These are phyloP conservation scores for Athelia sp. DNA, from an alignment of 1,284 basidiomycete species.

Conservation along the genomic window DNA sequence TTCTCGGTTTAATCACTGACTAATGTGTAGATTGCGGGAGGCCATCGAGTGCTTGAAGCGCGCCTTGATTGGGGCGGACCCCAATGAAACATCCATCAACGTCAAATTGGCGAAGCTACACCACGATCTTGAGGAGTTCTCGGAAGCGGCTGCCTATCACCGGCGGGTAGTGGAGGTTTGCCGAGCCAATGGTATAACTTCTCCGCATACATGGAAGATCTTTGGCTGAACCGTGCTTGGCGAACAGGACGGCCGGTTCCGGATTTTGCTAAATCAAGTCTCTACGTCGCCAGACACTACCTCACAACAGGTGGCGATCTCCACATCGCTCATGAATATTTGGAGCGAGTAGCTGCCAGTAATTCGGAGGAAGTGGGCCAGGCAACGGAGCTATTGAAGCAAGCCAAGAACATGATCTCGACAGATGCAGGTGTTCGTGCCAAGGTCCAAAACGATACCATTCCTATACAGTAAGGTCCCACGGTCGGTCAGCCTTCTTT, in stretches of 20 bases:
- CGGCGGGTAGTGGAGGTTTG: constrained; percentile 73
- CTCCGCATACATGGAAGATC: constrained; percentile 7
- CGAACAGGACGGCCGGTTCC: constrained; percentile 56
- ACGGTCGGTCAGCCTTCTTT: too few relatives aligned
- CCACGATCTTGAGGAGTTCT: constrained; percentile 57
- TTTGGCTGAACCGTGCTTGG: constrained; percentile 9
- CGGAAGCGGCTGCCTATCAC: constrained; percentile 70
- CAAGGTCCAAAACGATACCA: too few relatives aligned
- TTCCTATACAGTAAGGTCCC: too few relatives aligned
- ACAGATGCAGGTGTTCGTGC: not conserved
- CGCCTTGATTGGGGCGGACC: constrained; percentile 81
- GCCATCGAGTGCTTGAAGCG: constrained; percentile 88
- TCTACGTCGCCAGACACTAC: constrained; percentile 79
- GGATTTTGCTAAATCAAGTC: constrained; percentile 75
- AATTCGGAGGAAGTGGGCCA: constrained; percentile 70
- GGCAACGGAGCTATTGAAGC: constrained; percentile 62
- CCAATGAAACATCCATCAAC: constrained; percentile 71
- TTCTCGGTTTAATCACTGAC: constrained; percentile 2
- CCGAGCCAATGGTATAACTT: constrained; percentile 42
- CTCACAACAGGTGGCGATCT: constrained; percentile 59
- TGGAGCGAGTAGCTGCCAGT: constrained; percentile 68
- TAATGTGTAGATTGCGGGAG: constrained; percentile 60
- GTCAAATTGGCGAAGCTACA: constrained; percentile 78
- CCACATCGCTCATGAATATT: constrained; percentile 55
- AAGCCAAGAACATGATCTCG: constrained; percentile 34